phyloP scores from a whole-genome alignment of 768 basidiomycete genomes.

The Boletus fagicola region DNA sequence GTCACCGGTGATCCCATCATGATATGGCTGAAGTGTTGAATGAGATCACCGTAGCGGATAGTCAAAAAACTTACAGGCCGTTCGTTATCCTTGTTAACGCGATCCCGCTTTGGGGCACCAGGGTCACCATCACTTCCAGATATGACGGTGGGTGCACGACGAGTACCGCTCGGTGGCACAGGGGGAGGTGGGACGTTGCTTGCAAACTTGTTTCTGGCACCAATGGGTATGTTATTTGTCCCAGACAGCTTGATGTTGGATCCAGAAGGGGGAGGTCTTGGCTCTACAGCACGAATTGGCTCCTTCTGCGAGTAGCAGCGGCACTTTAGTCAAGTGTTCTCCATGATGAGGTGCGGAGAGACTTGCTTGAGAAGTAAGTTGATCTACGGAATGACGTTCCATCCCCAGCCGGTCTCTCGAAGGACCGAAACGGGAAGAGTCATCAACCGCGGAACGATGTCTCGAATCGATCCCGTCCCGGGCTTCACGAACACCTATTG shows the following conservation, averaged over 20 bases:
- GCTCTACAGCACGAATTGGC: constrained; percentile 10
- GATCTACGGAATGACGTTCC: constrained; percentile 24
- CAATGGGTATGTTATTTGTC: constrained; percentile 34
- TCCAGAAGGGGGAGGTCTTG: constrained; percentile 12
- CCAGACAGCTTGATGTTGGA: constrained; percentile 30
- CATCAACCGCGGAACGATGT: constrained; percentile 18
- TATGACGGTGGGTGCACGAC: background rate
- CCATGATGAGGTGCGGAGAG: background rate
- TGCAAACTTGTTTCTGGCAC: constrained; percentile 27
- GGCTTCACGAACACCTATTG: constrained; percentile 18
- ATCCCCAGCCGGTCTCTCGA: constrained; percentile 17
- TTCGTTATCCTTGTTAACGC: constrained; percentile 21
- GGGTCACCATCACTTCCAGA: constrained; percentile 25
- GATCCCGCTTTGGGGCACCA: constrained; percentile 17
- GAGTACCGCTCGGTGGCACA: background rate
- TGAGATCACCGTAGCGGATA: no score
- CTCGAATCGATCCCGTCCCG: constrained; percentile 20
- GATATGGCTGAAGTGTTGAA: no score
- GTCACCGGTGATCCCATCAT: no score
- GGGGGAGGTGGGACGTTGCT: constrained; percentile 1
- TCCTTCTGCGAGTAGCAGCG: constrained; percentile 20
- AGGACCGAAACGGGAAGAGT: constrained; percentile 14
- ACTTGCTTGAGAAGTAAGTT: constrained; percentile 19
- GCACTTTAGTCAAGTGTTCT: background rate
- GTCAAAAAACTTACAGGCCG: no score